Percentiles rank a stretch among this genome's conserved stretches.
Conservation (phyloP, 2,329 filamentous ascomycete genomes). For the Chrysoporthe austroafricana region DNA sequence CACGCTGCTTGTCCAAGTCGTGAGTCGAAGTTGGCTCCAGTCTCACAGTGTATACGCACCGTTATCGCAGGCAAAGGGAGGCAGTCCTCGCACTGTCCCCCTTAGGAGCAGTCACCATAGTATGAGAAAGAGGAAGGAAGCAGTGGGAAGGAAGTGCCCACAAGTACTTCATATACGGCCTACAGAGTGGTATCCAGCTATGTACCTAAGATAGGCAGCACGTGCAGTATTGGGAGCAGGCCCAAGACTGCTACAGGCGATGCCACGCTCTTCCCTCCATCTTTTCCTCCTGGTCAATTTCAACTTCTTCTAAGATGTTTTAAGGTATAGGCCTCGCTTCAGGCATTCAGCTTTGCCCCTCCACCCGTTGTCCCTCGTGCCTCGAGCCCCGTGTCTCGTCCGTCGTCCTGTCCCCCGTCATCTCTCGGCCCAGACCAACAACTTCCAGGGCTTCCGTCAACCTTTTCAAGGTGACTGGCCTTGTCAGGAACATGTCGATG, state of each 20-base stretch:
- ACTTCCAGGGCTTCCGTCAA: conserved; percentile 22
- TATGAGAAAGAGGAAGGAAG: not conserved
- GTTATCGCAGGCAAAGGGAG: not conserved
- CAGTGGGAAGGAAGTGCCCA: not conserved
- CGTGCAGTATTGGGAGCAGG: too few species aligned
- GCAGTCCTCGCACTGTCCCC: not conserved
- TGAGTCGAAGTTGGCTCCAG: not conserved
- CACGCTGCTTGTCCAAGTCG: not conserved
- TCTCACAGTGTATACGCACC: conserved; percentile 3
- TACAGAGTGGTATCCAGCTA: not conserved
- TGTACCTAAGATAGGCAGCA: too few species aligned
- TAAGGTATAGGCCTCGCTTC: too few species aligned
- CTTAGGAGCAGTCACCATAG: too few species aligned
- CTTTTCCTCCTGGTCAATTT: too few species aligned
- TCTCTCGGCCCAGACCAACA: conserved; percentile 12
- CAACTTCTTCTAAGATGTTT: too few species aligned
- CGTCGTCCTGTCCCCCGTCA: not conserved
- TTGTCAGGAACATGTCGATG: conserved; percentile 58
- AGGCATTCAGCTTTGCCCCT: too few species aligned
- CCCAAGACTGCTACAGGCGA: too few species aligned
- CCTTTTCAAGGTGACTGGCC: conserved; percentile 51
- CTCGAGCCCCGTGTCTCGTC: not conserved
- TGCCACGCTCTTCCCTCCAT: too few species aligned
- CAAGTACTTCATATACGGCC: not conserved
- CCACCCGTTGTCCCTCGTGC: too few species aligned